These are phyloP conservation scores for Exophiala oligosperma DNA, from an alignment of 2,329 filamentous ascomycete species.

Conservation along the genomic window DNA sequence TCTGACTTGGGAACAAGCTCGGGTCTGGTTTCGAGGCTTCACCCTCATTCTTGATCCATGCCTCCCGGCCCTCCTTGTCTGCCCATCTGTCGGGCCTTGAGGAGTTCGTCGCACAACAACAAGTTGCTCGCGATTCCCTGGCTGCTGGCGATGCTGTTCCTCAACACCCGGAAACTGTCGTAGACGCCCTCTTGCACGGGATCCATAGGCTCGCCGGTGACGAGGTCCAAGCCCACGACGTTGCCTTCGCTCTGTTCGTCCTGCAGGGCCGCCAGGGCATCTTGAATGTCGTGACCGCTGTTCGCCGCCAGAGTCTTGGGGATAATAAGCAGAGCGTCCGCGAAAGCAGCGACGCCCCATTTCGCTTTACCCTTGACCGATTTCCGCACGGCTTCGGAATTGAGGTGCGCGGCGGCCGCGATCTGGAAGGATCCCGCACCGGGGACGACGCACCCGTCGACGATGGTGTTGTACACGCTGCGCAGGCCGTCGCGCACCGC, in stretches of 20 bases:
- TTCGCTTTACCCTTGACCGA: conserved; percentile 97
- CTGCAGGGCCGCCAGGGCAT: conserved; percentile 81
- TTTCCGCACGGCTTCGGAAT: conserved; percentile 82
- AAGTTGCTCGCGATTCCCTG: conserved; percentile 95
- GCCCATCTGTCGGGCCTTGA: conserved; percentile 96
- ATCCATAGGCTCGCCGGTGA: conserved; percentile 91
- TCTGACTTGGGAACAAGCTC: neutral
- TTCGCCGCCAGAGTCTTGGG: conserved; percentile 97
- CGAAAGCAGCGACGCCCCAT: conserved; percentile 91
- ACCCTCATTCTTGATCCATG: conserved; percentile 19
- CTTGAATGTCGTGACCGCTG: conserved; percentile 93
- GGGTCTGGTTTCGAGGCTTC: neutral
- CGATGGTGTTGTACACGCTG: conserved; percentile 99
- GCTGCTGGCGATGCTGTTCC: conserved; percentile 91
- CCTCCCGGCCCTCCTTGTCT: conserved; percentile 41
- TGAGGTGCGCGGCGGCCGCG: conserved; percentile 82
- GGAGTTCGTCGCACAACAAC: conserved; percentile 90
- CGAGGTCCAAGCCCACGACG: conserved; percentile 80
- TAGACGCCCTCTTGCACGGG: conserved; percentile 89
- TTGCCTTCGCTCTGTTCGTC: conserved; percentile 85
- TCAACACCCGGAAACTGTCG: conserved; percentile 91
- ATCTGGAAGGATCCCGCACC: conserved; percentile 96
- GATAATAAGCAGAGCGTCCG: conserved; percentile 90
- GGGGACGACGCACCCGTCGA: conserved; percentile 93
- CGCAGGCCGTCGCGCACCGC: conserved; percentile 92